A percentile compares a stretch with the other conserved stretches of the same genome.
These are phyloP conservation scores for Fusarium acutatum DNA, from an alignment of 2,329 filamentous ascomycete genomes.

Conservation along the genomic window DNA sequence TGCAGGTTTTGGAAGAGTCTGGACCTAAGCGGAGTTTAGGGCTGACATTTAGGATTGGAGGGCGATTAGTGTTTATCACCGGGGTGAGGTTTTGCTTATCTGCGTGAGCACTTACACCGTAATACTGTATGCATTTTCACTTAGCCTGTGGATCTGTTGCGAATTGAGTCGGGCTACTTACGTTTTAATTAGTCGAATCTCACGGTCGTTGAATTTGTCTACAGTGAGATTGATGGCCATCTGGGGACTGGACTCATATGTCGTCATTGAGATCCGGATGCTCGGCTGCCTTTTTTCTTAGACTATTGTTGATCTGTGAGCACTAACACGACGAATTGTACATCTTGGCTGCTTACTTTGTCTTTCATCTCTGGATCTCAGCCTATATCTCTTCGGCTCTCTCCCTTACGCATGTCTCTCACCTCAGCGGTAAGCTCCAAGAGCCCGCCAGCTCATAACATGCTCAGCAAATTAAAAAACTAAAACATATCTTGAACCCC, in stretches of 20 bases:
- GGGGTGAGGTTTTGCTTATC: conserved; percentile 3
- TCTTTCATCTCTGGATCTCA: neutral
- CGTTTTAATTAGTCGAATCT: neutral
- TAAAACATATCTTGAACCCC: neutral
- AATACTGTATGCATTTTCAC: neutral
- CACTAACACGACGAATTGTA: conserved; percentile 1
- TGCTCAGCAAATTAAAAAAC: neutral
- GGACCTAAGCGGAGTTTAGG: conserved; percentile 36
- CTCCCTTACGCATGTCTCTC: conserved; percentile 2
- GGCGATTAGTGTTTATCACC: conserved; percentile 38
- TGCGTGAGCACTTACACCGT: neutral
- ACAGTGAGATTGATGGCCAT: neutral
- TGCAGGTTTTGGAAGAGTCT: conserved; percentile 9
- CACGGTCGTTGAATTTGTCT: neutral
- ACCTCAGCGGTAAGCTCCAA: conserved; percentile 5
- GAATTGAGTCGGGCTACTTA: neutral
- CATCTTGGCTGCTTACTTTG: neutral
- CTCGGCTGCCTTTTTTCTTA: neutral
- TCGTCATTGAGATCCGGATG: conserved; percentile 15
- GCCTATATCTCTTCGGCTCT: neutral
- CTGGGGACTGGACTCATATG: neutral
- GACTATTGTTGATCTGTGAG: conserved; percentile 18
- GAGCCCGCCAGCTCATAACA: conserved; percentile 5
- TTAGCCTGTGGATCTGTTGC: neutral
- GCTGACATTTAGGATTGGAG: conserved; percentile 23